Base-by-base conservation (phyloP, 2,329 filamentous ascomycete genomes). In the Penicillium oxalicum region DNA sequence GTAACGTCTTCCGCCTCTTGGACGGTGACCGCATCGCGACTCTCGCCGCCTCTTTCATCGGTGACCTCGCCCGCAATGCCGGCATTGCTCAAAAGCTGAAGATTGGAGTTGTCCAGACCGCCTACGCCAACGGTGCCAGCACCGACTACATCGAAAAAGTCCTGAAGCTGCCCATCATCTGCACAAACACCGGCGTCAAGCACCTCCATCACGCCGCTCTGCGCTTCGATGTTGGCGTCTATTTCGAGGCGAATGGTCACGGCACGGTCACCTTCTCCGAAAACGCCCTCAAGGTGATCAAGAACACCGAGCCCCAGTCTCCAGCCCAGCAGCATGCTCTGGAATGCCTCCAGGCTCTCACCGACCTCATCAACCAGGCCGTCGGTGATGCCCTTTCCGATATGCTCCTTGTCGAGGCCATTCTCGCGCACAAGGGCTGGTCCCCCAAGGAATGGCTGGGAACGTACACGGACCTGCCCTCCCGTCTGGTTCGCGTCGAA, bases 201-300 rank as follows among this genome's bases (percentile, higher is more conserved):
- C 88, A 96, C 72, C 80, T 98, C 54, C 93, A 98, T 73, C 93
- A 97, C 65, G 93, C 89, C n/a, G 93, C 93, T 35, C 84, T 88
- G 62, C 88, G 91, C 57, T 95, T 94, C 61, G 93, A 98, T 62
- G 84, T 97, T 47, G 93, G 93, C 49, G 89, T 97, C 45, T 98
- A 98, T 75, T 98, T 98, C 63, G 93, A 98, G 75, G 93, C 93
- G 56, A 98, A 98, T 67, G 93, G 93, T 28, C 93, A 98, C 70
- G 93, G 93, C 57, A 98, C 93, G 8, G 87, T 97, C 33, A 84
- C 97, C 47, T 98, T 98, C 77, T 95, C 88, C 1, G 81, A 86
- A 49, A 83, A 88, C 51, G 91, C 91, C 4, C 75, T 91, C 40
- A 84, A 86, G 59, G 79, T 81, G 42, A 94, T 98, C 73, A 79